phyloP scores from a whole-genome alignment of 768 basidiomycete genomes.

The Mrakia gelida region DNA sequence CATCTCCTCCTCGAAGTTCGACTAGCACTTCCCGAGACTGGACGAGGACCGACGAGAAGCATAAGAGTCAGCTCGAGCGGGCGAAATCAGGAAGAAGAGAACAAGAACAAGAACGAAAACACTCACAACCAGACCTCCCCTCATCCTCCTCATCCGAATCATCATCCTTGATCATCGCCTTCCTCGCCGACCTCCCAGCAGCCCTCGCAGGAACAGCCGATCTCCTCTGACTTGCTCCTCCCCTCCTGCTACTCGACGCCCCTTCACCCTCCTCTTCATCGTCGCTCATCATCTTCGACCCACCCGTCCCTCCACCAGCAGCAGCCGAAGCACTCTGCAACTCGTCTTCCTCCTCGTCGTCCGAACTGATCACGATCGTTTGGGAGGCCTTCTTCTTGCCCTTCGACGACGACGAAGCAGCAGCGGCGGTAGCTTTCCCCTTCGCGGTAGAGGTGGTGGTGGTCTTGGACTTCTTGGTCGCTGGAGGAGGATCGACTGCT shows the following conservation, averaged over 20 bases:
- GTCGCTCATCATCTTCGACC: not conserved
- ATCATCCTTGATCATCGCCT: slow-evolving; percentile 12
- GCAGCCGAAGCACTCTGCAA: not conserved
- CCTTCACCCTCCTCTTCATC: not conserved
- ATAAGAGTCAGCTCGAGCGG: too few species aligned
- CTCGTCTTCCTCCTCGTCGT: not conserved
- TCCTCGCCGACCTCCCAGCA: not conserved
- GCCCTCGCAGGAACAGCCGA: not conserved
- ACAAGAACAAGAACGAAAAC: too few species aligned
- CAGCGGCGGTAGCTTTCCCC: not conserved
- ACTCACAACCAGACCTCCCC: not conserved
- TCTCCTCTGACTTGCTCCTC: not conserved
- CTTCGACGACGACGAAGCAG: not conserved
- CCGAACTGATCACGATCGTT: not conserved
- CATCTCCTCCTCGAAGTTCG: too few species aligned
- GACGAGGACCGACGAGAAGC: too few species aligned
- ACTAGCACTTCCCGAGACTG: too few species aligned
- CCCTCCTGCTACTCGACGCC: not conserved
- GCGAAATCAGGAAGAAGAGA: too few species aligned
- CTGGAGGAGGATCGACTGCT: not conserved
- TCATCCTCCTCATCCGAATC: not conserved
- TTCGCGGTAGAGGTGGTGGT: too few species aligned
- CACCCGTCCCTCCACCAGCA: not conserved
- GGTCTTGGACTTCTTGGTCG: not conserved
- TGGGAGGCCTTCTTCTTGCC: not conserved